Conservation (phyloP, 2,329 filamentous ascomycete genomes). For the Falciphora oryzae region DNA sequence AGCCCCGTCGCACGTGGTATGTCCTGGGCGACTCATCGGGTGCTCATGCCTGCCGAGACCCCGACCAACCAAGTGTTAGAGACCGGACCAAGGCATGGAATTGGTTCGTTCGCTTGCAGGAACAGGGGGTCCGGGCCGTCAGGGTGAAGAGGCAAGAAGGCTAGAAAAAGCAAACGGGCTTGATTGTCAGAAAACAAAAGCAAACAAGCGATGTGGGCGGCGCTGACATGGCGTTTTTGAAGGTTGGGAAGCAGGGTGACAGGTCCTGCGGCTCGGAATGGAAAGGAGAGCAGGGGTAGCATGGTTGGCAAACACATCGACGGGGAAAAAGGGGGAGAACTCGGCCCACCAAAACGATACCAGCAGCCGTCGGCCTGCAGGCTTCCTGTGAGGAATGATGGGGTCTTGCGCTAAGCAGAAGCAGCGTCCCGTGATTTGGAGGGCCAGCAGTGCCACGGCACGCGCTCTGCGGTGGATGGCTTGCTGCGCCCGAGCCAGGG, state of each 20-base stretch:
- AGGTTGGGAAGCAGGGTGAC: background rate
- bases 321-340: too few relatives aligned
- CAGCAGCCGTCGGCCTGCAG: too few relatives aligned
- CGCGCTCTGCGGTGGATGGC: too few relatives aligned
- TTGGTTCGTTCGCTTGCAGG: background rate
- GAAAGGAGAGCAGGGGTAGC: background rate
- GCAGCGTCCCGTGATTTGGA: too few relatives aligned
- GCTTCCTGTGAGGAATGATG: too few relatives aligned
- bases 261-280: background rate
- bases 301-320: background rate
- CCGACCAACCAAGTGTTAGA: background rate
- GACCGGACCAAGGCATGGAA: background rate
- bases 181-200: too few relatives aligned
- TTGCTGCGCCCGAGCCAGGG: too few relatives aligned
- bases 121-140: background rate
- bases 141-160: background rate
- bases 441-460: too few relatives aligned
- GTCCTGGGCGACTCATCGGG: background rate
- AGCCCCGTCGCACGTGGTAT: background rate
- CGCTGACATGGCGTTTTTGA: background rate
- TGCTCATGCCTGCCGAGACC: background rate
- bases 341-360: too few relatives aligned
- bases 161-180: background rate
- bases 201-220: too few relatives aligned
- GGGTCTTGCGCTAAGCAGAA: too few relatives aligned